These are phyloP conservation scores for Mycena venus DNA, from an alignment of 768 basidiomycete species.

Conservation along the genomic window DNA sequence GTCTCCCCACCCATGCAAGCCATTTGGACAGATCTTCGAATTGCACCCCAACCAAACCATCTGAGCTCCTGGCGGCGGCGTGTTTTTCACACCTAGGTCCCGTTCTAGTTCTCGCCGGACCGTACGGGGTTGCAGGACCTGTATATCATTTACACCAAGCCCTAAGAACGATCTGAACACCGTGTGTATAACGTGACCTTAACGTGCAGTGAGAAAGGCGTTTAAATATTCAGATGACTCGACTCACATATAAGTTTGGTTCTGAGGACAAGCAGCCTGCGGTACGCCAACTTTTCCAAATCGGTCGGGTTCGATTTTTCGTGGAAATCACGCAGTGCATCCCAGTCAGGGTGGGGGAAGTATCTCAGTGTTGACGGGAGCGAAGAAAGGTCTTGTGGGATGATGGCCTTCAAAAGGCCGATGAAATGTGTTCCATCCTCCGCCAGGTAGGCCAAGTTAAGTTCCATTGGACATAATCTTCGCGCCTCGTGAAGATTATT, in stretches of 20 bases:
- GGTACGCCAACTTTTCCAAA: neutral
- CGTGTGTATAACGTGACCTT: neutral
- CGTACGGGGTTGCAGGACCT: neutral
- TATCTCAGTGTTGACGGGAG: too few relatives aligned
- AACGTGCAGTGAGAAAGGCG: neutral
- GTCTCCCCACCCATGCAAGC: neutral
- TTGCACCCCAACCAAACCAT: neutral
- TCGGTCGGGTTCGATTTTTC: neutral
- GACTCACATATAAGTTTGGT: slow-evolving; percentile 14
- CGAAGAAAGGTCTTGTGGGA: too few relatives aligned
- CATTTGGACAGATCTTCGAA: neutral
- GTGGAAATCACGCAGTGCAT: neutral
- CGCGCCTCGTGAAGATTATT: too few relatives aligned
- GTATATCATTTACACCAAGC: neutral
- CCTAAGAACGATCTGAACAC: slow-evolving; percentile 5
- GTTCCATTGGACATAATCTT: too few relatives aligned
- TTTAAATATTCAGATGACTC: neutral
- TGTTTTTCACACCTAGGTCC: neutral
- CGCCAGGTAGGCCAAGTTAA: too few relatives aligned
- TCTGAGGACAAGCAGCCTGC: neutral
- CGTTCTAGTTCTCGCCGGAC: neutral
- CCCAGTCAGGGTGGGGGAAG: neutral
- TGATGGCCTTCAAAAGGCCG: too few relatives aligned
- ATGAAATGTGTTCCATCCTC: too few relatives aligned
- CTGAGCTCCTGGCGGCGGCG: neutral